These are phyloP conservation scores for Leucosporidium creatinivorum DNA, from an alignment of 768 basidiomycete genomes.

Conservation along the genomic window DNA sequence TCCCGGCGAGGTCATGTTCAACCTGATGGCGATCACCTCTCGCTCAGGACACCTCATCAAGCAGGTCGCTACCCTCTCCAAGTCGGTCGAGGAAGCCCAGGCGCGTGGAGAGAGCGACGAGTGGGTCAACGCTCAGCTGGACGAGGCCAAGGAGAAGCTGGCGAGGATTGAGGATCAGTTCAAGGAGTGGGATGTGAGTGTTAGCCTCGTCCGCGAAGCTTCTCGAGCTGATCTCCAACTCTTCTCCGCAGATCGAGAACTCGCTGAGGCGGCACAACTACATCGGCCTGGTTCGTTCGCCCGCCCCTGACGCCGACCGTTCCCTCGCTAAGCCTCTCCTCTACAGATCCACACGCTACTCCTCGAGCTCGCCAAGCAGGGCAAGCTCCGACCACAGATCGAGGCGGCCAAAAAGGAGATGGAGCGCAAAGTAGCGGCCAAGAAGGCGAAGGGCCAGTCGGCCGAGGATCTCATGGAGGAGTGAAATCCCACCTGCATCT, in stretches of 20 bases:
- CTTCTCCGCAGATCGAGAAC: conserved; percentile 64
- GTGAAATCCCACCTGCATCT: too few species aligned
- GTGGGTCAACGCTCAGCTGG: conserved; percentile 44
- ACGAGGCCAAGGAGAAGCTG: conserved; percentile 65
- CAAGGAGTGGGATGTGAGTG: conserved; percentile 29
- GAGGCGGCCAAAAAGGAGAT: conserved; percentile 30
- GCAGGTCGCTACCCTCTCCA: conserved; percentile 62
- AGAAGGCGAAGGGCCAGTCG: conserved; percentile 44
- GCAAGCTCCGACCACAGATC: conserved; percentile 48
- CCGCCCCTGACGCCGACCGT: conserved; percentile 45
- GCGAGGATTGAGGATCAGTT: conserved; percentile 38
- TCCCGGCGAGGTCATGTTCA: conserved; percentile 59
- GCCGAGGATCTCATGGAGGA: conserved; percentile 15
- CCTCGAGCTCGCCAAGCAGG: conserved; percentile 64
- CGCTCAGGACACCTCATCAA: conserved; percentile 53
- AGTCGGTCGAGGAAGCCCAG: conserved; percentile 54
- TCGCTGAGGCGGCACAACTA: conserved; percentile 79
- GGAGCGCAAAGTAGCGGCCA: conserved; percentile 46
- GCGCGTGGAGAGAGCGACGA: conserved; percentile 41
- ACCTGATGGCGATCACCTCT: conserved; percentile 54
- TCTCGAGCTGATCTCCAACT: neutral
- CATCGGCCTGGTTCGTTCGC: conserved; percentile 48
- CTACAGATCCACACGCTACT: conserved; percentile 54
- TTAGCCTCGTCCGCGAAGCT: neutral
- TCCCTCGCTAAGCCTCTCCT: neutral